Percentiles rank a stretch among this genome's conserved stretches.
phyloP scores from a whole-genome alignment of 305 asterid species.

The Solanum hybrid region DNA sequence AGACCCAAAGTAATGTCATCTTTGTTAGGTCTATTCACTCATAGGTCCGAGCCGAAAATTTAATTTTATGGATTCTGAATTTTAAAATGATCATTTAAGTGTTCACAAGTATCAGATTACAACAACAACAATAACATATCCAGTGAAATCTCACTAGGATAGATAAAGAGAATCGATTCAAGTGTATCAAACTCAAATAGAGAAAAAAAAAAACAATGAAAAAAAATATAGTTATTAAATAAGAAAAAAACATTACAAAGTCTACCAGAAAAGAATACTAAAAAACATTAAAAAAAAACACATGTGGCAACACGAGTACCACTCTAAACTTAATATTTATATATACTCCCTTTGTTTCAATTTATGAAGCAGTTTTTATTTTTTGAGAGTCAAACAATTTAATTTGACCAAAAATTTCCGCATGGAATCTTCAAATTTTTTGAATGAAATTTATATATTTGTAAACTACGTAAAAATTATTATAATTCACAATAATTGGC shows the following conservation, averaged over 20 bases:
- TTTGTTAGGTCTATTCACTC: constrained; percentile 14
- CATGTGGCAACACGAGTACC: neutral
- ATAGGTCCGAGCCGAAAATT: neutral
- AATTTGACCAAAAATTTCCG: accelerated
- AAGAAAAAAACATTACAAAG: too few relatives aligned
- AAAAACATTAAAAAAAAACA: neutral
- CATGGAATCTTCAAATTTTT: too few relatives aligned
- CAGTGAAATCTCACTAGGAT: too few relatives aligned
- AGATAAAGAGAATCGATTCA: neutral
- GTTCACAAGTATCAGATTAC: neutral
- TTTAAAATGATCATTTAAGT: neutral
- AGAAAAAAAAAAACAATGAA: too few relatives aligned
- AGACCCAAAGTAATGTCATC: constrained; percentile 5
- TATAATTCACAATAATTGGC: too few relatives aligned
- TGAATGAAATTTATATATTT: too few relatives aligned
- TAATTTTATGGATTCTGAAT: neutral
- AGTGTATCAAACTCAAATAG: too few relatives aligned
- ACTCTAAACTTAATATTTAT: neutral
- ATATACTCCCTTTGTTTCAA: neutral
- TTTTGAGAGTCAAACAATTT: too few relatives aligned
- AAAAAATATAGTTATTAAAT: neutral
- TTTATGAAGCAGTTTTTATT: too few relatives aligned
- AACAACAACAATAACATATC: too few relatives aligned
- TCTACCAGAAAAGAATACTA: neutral
- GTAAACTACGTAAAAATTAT: too few relatives aligned